Base-by-base conservation (phyloP, 2,329 filamentous ascomycete genomes). In the Fusarium algeriense region DNA sequence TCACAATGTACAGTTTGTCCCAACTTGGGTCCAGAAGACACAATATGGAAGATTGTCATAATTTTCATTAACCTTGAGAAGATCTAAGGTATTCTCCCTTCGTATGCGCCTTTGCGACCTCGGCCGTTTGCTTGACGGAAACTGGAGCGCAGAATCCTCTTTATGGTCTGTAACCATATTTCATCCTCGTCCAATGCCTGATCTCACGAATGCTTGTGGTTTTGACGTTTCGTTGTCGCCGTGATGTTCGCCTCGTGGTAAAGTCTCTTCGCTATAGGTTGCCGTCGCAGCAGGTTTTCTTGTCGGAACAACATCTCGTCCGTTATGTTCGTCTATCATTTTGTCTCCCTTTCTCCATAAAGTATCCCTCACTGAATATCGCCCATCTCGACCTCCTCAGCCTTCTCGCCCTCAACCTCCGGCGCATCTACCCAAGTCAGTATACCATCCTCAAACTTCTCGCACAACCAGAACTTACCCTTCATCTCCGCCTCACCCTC, bases 401-500 rank as follows among this genome's bases (percentile, higher is more conserved):
- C 60, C 52, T 69, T 56, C 11, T 54, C 70, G 2, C 35, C 63
- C 43, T 63, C 68, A 1, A 38, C 60, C 71, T 75, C 76, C 3
- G 75, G 71, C 5, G 72, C 77, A 74, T 76, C 69, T 73, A 49
- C 14, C 5, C 20, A 28, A 45, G 45, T 73, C 55, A 71, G 53
- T 20, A 49, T 50, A 43, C 19, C 1, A 7, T 15, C 35, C 4
- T 17, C 57, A 34, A 60, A 14, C 55, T 12, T 12, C 20, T 64
- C 61, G 20, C 41, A 4, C 2, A 52, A 12, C 28, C 60, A n/a
- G 20, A 15, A 75, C 78, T 48, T 48, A 85, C 84, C 84, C 72
- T 84, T 82, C 83, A 86, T 87, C 75, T 78, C 84, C 6, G 83
- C 83, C 70, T 85, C 85, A 15, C 85, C 86, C 43, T 84, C 84